Evolutionary conservation across 164 flowering plant species (phyloP).

Genomic region (Magnolia sinica): DNA sequence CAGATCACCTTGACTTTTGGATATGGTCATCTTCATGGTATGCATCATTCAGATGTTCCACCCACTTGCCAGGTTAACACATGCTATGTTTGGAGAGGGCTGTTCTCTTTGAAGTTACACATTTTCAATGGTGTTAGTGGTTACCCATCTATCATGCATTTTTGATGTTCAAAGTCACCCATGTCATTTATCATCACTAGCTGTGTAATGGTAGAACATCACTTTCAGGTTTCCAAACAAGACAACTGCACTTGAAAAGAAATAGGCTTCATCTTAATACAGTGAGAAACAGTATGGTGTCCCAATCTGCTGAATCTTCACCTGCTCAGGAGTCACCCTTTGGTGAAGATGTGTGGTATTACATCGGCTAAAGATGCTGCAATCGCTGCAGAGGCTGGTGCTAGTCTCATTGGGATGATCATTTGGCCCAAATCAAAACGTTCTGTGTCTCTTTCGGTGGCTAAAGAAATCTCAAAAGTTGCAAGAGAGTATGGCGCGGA

Average conservation of each 20-base stretch:
- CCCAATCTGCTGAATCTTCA: constrained; percentile 12
- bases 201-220: background rate
- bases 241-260: constrained; percentile 5
- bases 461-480: constrained; percentile 79
- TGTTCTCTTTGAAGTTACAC: background rate
- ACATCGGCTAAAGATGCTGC: constrained; percentile 42
- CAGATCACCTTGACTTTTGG: background rate
- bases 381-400: constrained; percentile 34
- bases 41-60: background rate
- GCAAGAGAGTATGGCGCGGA: constrained; percentile 71
- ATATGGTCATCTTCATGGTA: background rate
- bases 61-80: background rate
- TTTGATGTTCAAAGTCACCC: background rate
- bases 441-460: constrained; percentile 65
- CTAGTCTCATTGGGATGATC: constrained; percentile 80
- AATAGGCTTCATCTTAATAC: background rate
- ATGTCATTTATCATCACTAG: background rate
- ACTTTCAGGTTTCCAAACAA: constrained; percentile 20
- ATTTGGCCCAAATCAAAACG: constrained; percentile 95
- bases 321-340: constrained; percentile 17
- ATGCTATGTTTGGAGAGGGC: background rate
- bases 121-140: background rate
- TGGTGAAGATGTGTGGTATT: constrained; percentile 90
- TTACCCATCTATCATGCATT: background rate
- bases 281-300: constrained; percentile 3